Evolutionary conservation across 306 rosid species (phyloP).

Genomic region (Castanospermum australe): DNA sequence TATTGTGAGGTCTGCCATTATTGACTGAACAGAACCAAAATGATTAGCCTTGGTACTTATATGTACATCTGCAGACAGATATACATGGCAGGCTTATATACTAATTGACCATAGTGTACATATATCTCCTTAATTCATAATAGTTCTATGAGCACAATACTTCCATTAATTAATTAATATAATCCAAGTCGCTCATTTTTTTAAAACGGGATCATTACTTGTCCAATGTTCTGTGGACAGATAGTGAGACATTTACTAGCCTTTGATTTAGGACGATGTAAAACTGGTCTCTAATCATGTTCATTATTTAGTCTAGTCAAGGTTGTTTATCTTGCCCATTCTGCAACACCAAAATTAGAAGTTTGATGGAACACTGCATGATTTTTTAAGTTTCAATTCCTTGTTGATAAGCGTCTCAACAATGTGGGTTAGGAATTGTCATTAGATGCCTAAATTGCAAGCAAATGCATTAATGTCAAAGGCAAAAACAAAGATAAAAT

Average conservation of each 20-base stretch:
- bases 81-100: slow-evolving; percentile 1
- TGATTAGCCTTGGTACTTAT: slow-evolving; percentile 12
- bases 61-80: slow-evolving; percentile 26
- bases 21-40: slow-evolving; percentile 27
- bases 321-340: slow-evolving; percentile 50
- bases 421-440: slow-evolving; percentile 34
- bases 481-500: slow-evolving; percentile 6
- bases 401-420: slow-evolving; percentile 35
- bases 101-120: neutral
- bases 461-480: slow-evolving; percentile 22
- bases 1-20: slow-evolving; percentile 18
- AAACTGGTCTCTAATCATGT: slow-evolving; percentile 42
- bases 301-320: slow-evolving; percentile 66
- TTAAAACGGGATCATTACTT: neutral
- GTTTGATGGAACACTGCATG: slow-evolving; percentile 50
- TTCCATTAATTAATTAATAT: slow-evolving; percentile 8
- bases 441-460: slow-evolving; percentile 39
- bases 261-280: slow-evolving; percentile 16
- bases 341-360: slow-evolving; percentile 50
- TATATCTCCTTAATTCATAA: slow-evolving; percentile 9
- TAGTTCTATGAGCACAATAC: slow-evolving; percentile 15
- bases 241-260: slow-evolving; percentile 17
- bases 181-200: slow-evolving; percentile 19
- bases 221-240: slow-evolving; percentile 34
- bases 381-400: slow-evolving; percentile 32